Evolutionary conservation across 1,139 yeast species (phyloP), one percentile per base, ranked within the genome.

Genomic region (Wickerhamiella pararugosa): DNA sequence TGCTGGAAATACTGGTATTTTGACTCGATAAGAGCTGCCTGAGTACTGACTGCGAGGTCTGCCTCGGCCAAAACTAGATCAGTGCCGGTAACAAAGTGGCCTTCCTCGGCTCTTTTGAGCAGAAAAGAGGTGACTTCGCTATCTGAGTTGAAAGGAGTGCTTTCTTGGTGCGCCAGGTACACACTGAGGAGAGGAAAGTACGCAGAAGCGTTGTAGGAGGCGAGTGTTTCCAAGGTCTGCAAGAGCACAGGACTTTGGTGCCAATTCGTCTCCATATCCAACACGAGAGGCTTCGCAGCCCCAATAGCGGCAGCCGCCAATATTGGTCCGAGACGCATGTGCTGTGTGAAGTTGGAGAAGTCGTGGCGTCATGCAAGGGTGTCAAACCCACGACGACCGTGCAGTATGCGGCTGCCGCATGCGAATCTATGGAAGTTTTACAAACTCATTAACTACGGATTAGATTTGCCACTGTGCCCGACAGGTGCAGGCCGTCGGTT

Each of bases 21-120:
- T 1, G 86, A 64, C 49, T 75, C 73, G 26, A 83, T 66, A 41
- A 77, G 62, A 4, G 94, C 84, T 1, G 80, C 63, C 45, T 67
- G 60, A 34, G 67, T 60, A 43, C 76, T 75, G 47, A 74, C 63
- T 1, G 73, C 73, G 36, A 77, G 52, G 36, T 73, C 63, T 43
- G 75, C 64, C 45, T 74, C 70, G n/a, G 71, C 63, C 33, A 74
- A 59, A 2, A 66, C 53, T 28, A 52, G 54, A 28, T 56, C 49
- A 6, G 45, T 43, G 8, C 43, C 39, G 9, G 45, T 25, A 7
- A 60, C 27, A 33, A 52, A 53, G 1, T 48, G 59, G 5, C 46
- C 37, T 5, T 55, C 54, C 0, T 58, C 49, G 5, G 70, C 55
- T 10, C 60, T 52, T 0, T 56, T 53, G 5, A 66, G 46, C 1